Evolutionary conservation across 2,329 filamentous ascomycete genomes (phyloP).

Genomic region (Tolypocladium guangdongense): DNA sequence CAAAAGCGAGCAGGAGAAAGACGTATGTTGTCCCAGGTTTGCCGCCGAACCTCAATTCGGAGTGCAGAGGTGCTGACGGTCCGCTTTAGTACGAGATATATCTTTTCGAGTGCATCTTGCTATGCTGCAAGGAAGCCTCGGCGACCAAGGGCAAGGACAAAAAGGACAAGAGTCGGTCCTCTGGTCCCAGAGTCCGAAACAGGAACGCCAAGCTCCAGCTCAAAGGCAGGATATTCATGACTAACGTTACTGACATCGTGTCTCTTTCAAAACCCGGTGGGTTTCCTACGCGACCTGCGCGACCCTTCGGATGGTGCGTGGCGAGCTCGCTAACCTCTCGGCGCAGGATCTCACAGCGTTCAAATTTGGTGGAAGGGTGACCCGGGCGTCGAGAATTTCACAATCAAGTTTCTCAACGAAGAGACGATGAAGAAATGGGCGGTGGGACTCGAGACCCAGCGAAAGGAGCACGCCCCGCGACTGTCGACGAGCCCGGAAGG

Average conservation of each 20-base stretch:
- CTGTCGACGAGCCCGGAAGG: constrained; percentile 35
- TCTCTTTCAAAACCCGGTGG: constrained; percentile 79
- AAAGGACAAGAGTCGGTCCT: constrained; percentile 50
- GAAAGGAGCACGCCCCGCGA: constrained; percentile 48
- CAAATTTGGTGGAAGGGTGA: constrained; percentile 99
- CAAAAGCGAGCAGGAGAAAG: constrained; percentile 83
- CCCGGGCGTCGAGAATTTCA: constrained; percentile 88
- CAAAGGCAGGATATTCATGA: constrained; percentile 98
- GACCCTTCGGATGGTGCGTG: too few relatives aligned
- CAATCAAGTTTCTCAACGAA: constrained; percentile 87
- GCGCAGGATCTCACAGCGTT: constrained; percentile 75
- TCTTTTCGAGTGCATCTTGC: constrained; percentile 86
- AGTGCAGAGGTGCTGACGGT: background rate
- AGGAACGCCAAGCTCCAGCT: constrained; percentile 78
- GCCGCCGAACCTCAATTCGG: constrained; percentile 2
- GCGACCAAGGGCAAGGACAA: constrained; percentile 76
- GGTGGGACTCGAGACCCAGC: constrained; percentile 64
- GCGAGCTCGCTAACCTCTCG: background rate
- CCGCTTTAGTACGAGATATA: constrained; percentile 83
- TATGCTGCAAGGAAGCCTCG: constrained; percentile 93
- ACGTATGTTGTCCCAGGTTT: constrained; percentile 43
- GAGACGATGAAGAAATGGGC: constrained; percentile 92
- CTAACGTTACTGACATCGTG: constrained; percentile 92
- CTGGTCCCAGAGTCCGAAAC: constrained; percentile 44
- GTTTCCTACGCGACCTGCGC: constrained; percentile 11